A percentile compares a stretch with the other conserved stretches of the same genome.
phyloP scores from a whole-genome alignment of 768 basidiomycete species.

The Hypholoma sublateritium region DNA sequence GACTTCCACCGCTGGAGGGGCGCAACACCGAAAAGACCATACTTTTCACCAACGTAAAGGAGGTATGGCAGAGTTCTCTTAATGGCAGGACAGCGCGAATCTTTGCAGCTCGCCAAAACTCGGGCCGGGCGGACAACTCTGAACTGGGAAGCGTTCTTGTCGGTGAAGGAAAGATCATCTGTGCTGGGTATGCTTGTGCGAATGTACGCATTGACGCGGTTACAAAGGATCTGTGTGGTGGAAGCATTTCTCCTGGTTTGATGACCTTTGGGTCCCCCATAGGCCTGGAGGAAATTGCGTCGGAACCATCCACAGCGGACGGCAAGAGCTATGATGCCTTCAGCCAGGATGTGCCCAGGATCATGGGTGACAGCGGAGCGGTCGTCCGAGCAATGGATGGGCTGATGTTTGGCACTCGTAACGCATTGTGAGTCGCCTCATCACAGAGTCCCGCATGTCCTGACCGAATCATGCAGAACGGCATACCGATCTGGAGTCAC shows the following conservation, averaged over 20 bases:
- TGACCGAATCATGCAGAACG: slow-evolving; percentile 35
- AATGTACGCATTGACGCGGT: slow-evolving; percentile 19
- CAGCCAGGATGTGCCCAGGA: slow-evolving; percentile 34
- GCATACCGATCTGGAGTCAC: slow-evolving; percentile 72
- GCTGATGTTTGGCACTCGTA: slow-evolving; percentile 67
- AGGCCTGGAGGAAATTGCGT: slow-evolving; percentile 73
- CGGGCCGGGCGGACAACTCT: slow-evolving; percentile 11
- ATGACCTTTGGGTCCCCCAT: slow-evolving; percentile 67
- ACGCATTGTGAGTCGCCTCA: slow-evolving; percentile 59
- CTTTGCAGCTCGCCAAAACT: slow-evolving; percentile 21
- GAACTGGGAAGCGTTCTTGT: slow-evolving; percentile 39
- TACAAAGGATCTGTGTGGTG: slow-evolving; percentile 66
- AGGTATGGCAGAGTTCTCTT: slow-evolving; percentile 38
- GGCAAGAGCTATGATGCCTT: slow-evolving; percentile 62
- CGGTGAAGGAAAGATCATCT: slow-evolving; percentile 52
- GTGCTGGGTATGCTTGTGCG: slow-evolving; percentile 40
- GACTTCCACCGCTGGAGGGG: slow-evolving; percentile 63
- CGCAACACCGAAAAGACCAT: slow-evolving; percentile 32
- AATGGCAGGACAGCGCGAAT: slow-evolving; percentile 31
- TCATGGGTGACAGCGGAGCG: slow-evolving; percentile 52
- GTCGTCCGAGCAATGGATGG: slow-evolving; percentile 69
- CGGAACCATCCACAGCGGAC: slow-evolving; percentile 68
- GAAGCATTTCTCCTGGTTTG: slow-evolving; percentile 65
- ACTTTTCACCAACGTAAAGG: slow-evolving; percentile 68
- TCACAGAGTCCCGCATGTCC: background rate